Evolutionary conservation across 129 eudicot genomes (phyloP).

Genomic region (Rutidosis leptorrhynchoides): DNA sequence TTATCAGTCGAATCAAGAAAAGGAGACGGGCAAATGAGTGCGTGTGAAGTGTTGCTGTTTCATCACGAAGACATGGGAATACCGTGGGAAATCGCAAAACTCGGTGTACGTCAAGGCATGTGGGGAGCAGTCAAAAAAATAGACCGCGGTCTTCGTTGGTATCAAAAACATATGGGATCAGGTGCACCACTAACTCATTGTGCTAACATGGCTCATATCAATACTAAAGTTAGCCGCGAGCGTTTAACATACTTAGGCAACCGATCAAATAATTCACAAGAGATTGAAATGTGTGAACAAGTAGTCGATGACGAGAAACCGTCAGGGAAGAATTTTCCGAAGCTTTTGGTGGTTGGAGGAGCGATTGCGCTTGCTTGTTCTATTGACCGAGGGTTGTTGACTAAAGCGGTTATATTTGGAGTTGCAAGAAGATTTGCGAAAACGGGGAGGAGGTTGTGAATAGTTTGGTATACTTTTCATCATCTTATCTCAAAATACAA

Average conservation of each 20-base stretch:
- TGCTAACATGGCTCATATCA: slow-evolving; percentile 67
- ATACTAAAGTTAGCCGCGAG: slow-evolving; percentile 44
- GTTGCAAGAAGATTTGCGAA: slow-evolving; percentile 79
- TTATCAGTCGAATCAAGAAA: slow-evolving; percentile 70
- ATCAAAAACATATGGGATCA: slow-evolving; percentile 50
- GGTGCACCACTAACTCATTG: slow-evolving; percentile 57
- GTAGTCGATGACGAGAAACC: slow-evolving; percentile 45
- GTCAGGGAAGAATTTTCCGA: slow-evolving; percentile 46
- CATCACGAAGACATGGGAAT: slow-evolving; percentile 98
- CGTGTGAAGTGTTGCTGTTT: slow-evolving; percentile 72
- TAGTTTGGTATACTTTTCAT: slow-evolving; percentile 23
- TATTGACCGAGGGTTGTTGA: slow-evolving; percentile 76
- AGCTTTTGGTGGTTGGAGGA: slow-evolving; percentile 68
- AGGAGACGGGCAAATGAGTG: slow-evolving; percentile 57
- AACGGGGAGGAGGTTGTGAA: slow-evolving; percentile 63
- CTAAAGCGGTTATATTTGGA: slow-evolving; percentile 87
- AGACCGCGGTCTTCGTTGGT: slow-evolving; percentile 80
- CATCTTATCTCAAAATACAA: slow-evolving; percentile 6
- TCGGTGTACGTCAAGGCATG: slow-evolving; percentile 86
- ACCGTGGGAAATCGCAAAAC: slow-evolving; percentile 89
- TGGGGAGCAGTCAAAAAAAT: slow-evolving; percentile 94
- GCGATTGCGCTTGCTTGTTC: slow-evolving; percentile 84
- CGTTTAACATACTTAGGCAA: slow-evolving; percentile 39
- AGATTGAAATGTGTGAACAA: slow-evolving; percentile 28
- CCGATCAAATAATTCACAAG: slow-evolving; percentile 30